Conservation (phyloP, 2,329 filamentous ascomycete genomes). For the Sarocladium kiliense region DNA sequence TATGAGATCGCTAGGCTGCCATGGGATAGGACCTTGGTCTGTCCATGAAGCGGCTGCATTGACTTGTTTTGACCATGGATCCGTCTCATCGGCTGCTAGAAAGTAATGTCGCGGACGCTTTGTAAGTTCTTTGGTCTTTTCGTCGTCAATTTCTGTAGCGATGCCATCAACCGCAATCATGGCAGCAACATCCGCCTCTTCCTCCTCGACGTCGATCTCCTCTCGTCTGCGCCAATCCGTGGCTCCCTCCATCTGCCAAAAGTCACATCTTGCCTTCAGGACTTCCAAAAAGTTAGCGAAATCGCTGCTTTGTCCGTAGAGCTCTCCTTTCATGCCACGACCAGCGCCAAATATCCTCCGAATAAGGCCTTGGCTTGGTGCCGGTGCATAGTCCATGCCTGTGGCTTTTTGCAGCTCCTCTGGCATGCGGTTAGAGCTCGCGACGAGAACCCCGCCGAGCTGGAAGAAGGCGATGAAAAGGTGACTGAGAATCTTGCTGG, state of each 20-base stretch:
- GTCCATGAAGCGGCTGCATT: constrained; percentile 19
- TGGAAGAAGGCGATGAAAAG: constrained; percentile 78
- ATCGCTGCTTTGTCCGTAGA: constrained; percentile 61
- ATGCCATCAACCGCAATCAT: background rate
- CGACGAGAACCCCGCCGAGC: constrained; percentile 72
- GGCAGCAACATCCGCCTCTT: background rate
- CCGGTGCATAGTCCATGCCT: constrained; percentile 61
- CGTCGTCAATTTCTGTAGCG: constrained; percentile 5
- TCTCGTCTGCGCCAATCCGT: constrained; percentile 65
- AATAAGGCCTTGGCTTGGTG: constrained; percentile 47
- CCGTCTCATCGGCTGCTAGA: constrained; percentile 20
- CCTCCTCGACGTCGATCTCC: constrained; percentile 13
- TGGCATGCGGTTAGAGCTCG: constrained; percentile 78
- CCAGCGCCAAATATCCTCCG: constrained; percentile 41
- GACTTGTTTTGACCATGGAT: constrained; percentile 22
- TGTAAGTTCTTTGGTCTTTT: constrained; percentile 12
- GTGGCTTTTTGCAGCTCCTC: constrained; percentile 74
- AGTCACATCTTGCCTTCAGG: constrained; percentile 70
- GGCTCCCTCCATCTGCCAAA: constrained; percentile 77
- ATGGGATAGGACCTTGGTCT: constrained; percentile 22
- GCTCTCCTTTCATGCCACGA: constrained; percentile 32
- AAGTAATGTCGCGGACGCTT: constrained; percentile 26
- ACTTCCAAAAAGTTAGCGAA: constrained; percentile 74
- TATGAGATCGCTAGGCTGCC: constrained; percentile 37
- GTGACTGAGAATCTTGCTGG: constrained; percentile 74